Conservation (phyloP, 345 rosid species). For the Hypericum androsaemum region DNA sequence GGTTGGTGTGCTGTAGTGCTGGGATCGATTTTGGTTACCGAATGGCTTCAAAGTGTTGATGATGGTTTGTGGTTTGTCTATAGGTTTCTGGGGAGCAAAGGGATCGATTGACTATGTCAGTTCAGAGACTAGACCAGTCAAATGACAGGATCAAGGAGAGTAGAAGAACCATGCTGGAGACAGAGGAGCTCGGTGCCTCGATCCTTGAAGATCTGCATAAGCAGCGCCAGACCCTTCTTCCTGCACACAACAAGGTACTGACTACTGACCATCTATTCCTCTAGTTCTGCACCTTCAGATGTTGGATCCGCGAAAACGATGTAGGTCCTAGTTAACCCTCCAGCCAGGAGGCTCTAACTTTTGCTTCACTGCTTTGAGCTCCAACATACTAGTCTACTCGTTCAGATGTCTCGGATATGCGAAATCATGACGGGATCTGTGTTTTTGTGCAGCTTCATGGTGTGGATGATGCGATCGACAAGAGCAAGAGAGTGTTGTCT, state of each 20-base stretch:
- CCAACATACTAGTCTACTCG: background rate
- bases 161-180: conserved; percentile 5
- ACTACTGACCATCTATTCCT: background rate
- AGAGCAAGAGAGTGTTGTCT: conserved; percentile 25
- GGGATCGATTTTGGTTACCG: background rate
- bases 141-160: background rate
- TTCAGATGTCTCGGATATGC: background rate
- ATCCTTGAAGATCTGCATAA: conserved; percentile 3
- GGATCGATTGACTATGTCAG: background rate
- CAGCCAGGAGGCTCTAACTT: too few species aligned
- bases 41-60: too few species aligned
- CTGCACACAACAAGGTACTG: conserved; percentile 1
- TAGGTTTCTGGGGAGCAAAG: background rate
- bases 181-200: background rate
- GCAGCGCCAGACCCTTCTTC: conserved; percentile 2
- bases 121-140: conserved; percentile 1
- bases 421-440: too few species aligned
- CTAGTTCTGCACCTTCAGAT: background rate
- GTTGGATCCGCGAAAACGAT: too few species aligned
- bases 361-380: too few species aligned
- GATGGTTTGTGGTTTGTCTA: background rate
- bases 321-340: too few species aligned
- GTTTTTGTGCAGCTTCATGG: conserved; percentile 23
- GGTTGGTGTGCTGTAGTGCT: too few species aligned
- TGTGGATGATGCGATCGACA: conserved; percentile 27